Base-by-base conservation (phyloP, 2,329 filamentous ascomycete genomes). In the Pestalotiopsis fici region DNA sequence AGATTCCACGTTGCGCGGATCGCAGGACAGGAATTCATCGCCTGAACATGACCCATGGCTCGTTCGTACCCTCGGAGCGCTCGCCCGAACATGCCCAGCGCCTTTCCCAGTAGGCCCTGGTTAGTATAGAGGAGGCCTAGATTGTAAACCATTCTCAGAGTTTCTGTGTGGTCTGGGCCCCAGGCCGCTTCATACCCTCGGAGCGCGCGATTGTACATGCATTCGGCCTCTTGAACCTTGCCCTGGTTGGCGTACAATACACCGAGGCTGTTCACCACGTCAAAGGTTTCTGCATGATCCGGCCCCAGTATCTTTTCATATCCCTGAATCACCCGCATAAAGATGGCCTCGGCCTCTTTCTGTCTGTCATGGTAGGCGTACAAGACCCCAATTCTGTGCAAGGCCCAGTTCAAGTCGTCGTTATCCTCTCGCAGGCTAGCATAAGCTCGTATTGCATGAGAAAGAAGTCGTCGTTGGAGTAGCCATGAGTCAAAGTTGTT, bases 81-180 rank as follows among this genome's bases (percentile, higher is more conserved):
- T 59, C 74, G 75, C 9, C 69, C 6, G 27, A 73, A 78, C 72
- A 78, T 78, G 1, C 65, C 66, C 69, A 78, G 72, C 18, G 74
- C 71, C 43, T 77, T 70, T 9, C 67, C 13, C 11, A 73, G 59
- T 56, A 71, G 74, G 64, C 71, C 74, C 64, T 75, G 72, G 21
- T 71, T 27, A 5, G 6, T 9, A 59, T 78, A 80, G 66, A 80
- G 70, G 21, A 43, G 7, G 6, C 76, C 76, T 28, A 81, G 67
- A 39, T 75, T 74, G 31, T 74, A 64, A 61, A 76, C 65, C 18
- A 47, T 64, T 4, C 13, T 7, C 11, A 65, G 61, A 56, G 55
- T 67, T 25, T 12, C n/a, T 3, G 60, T 25, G 25, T 63, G 31
- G 35, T 66, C 31, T 25, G 31, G 60, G 18, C 59, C 60, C 31